Base-by-base conservation (phyloP, 495 filamentous ascomycete species). In the Podospora pseudoanserina region DNA sequence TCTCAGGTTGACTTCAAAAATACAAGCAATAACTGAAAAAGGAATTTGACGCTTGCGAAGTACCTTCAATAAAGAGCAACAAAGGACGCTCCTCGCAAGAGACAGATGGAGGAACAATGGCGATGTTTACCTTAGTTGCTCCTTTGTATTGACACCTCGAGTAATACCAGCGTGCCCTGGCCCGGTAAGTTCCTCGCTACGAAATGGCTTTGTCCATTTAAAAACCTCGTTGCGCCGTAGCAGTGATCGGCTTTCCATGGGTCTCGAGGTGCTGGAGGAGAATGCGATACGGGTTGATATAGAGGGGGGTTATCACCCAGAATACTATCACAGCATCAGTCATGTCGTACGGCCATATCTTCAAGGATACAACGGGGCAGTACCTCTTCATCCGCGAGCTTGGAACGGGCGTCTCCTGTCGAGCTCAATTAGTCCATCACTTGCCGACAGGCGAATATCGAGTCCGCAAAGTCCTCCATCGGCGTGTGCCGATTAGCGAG, bases 391-490 rank as follows among this genome's bases (percentile, higher is more conserved):
- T 63, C 27, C 27, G 60, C 2, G 13, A 0, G 2, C 53, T 67
- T 20, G 26, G 66, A 49, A 15, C 15, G 3, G 66, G 66, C 0
- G 26, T 18, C 0, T 44, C 66, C 1, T 64, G 60, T 61, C 28
- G 27, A 5, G 19, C 60, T 15, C 60, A 63, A 55, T 60, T 67
- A 34, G 60, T 67, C 23, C 49, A 19, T 53, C 49, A 39, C 49
- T 64, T 15, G 28, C 4, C 60, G 3, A 28, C 30, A 5, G 19
- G 53, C 19, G n/a, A 19, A 26, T 6, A 53, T 9, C n/a, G 60
- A 28, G 66, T 67, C n/a, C 60, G 66, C 19, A 63, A 67, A 28
- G n/a, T 19, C 5, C 60, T 63, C 7, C 60, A 62, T 62, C 60
- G 60, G 1, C 60, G 60, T 18, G n/a, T 62, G 5, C 27, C 27